Conservation (phyloP, 2,329 filamentous ascomycete species). For the Aureobasidium sp. region DNA sequence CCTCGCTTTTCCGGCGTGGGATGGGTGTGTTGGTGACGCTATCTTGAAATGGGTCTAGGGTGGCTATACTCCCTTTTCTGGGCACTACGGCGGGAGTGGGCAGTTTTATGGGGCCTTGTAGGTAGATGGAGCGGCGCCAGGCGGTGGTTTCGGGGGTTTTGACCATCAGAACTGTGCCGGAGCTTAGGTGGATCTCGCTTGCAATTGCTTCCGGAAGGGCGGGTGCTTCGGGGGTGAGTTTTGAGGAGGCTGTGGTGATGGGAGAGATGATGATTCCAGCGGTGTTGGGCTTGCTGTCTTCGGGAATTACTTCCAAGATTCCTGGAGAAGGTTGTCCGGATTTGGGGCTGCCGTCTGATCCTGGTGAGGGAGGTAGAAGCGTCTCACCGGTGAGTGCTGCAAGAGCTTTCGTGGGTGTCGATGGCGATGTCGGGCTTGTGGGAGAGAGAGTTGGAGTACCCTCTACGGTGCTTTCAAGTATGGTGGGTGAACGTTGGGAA, state of each 20-base stretch:
- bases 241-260: neutral
- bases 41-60: constrained; percentile 34
- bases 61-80: constrained; percentile 36
- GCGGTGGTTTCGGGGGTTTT: constrained; percentile 30
- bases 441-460: neutral
- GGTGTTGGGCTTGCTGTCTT: neutral
- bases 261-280: neutral
- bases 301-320: constrained; percentile 10
- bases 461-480: neutral
- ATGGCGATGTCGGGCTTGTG: neutral
- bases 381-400: neutral
- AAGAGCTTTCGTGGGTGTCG: constrained; percentile 9
- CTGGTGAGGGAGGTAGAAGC: constrained; percentile 19
- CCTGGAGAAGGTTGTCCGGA: constrained; percentile 7
- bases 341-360: constrained; percentile 11
- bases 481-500: neutral
- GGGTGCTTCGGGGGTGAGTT: neutral
- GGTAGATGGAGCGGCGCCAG: constrained; percentile 32
- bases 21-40: constrained; percentile 19
- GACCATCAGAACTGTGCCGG: constrained; percentile 31
- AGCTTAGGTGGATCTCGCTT: constrained; percentile 28
- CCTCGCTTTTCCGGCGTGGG: constrained; percentile 29
- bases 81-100: constrained; percentile 29
- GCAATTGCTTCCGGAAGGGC: neutral
- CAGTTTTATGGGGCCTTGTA: constrained; percentile 38